phyloP scores from a whole-genome alignment of 2,329 filamentous ascomycete genomes.

The Aspergillus sp. region DNA sequence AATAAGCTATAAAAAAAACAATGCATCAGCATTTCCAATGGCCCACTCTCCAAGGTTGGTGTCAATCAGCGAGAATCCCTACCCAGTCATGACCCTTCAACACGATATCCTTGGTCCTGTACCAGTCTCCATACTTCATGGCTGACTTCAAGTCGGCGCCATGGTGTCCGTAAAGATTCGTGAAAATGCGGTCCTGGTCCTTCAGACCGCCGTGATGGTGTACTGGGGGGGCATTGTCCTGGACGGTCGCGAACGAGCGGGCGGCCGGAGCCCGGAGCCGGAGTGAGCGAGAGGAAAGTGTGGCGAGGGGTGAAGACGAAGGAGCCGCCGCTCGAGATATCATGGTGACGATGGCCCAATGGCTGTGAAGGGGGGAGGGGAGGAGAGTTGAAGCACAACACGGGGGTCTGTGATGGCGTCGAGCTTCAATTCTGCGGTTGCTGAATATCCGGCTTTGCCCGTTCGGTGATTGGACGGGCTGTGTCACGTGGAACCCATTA shows the following conservation, averaged over 20 bases:
- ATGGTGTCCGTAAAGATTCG: constrained; percentile 94
- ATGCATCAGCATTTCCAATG: constrained; percentile 24
- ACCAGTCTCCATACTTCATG: constrained; percentile 98
- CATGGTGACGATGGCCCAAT: constrained; percentile 43
- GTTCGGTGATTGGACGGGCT: constrained; percentile 33
- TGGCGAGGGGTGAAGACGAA: constrained; percentile 41
- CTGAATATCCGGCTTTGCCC: constrained; percentile 42
- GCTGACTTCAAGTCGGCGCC: constrained; percentile 88
- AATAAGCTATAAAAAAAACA: constrained; percentile 67
- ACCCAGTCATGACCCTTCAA: constrained; percentile 96
- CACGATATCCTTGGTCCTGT: constrained; percentile 98
- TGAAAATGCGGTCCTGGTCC: constrained; percentile 98
- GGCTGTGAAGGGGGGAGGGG: constrained; percentile 24
- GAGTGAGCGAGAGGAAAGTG: constrained; percentile 43
- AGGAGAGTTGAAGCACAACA: constrained; percentile 22
- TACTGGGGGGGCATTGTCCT: constrained; percentile 63
- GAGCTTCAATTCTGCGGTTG: constrained; percentile 39
- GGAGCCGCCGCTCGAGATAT: constrained; percentile 49
- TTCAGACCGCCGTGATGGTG: constrained; percentile 79
- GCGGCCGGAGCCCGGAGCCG: constrained; percentile 40
- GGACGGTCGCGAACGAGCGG: constrained; percentile 78
- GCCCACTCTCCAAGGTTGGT: not conserved
- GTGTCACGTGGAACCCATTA: constrained; percentile 28
- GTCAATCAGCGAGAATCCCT: constrained; percentile 18
- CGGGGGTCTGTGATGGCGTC: constrained; percentile 22